Evolutionary conservation across 306 rosid genomes (phyloP), one percentile per base, ranked within the genome.

Genomic region (Prunus kanzakura): DNA sequence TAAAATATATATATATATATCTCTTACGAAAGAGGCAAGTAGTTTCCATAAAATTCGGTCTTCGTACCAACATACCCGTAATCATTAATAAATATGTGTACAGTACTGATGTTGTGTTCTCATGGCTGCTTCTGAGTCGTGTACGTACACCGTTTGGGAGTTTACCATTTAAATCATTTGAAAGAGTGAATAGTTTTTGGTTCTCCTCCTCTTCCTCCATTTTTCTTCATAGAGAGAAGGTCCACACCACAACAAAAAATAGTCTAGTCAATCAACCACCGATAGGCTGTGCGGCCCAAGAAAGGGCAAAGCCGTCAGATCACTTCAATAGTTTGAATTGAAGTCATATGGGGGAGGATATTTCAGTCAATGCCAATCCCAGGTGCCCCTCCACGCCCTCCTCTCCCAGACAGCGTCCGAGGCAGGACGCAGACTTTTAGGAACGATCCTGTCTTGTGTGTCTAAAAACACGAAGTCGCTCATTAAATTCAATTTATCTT

Each of bases 1-100:
- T 35, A 32, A 32, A 32, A 32, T 4, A 0, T 0, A 0, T 0
- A 0, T 32, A 0, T 4, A n/a, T n/a, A n/a, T n/a, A n/a, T n/a
- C n/a, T n/a, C n/a, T 32, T 32, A 38, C 2, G 43, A 38, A 6
- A 1, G 9, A 38, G 43, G 0, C 9, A 38, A 7, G 43, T 38
- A 38, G 9, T 38, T 38, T 38, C 2, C 9, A 38, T 38, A 38
- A 38, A 38, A 38, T 38, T 38, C 2, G 43, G 9, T 1, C 9
- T 38, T 38, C 43, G 2, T 1, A 38, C 0, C 9, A 6, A 7
- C 2, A 38, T 38, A 38, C 1, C 16, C 0, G 1, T 47, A 47
- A 16, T 47, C 15, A 12, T 47, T 47, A 11, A 11, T 13, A 52
- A 14, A 15, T 4, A 18, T 52, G 1, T 6, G 4, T 0, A 16